Evolutionary conservation across 1,284 basidiomycete genomes (phyloP), one percentile per base, ranked within the genome.

Genomic region (Sanghuangporus sanghuang): DNA sequence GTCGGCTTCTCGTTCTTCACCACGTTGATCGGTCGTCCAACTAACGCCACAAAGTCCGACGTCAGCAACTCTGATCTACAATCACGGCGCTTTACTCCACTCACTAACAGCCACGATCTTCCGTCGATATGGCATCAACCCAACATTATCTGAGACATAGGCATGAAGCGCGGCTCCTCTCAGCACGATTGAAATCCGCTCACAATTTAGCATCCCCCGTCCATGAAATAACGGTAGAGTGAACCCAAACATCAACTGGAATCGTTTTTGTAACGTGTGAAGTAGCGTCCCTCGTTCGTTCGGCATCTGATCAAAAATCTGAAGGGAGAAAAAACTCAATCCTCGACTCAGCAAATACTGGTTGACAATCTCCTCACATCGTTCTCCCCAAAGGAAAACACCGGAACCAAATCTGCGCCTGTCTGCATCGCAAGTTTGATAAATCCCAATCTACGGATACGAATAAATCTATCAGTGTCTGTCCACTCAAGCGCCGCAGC

Each of bases 301-400:
- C 1, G 94, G 89, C 84, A 98, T 90, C 78, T 99, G 96, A 68
- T 95, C 84, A 71, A 94, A 99, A 60, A 99, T 96, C 91, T 96
- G 68, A 16, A 49, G n/a, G 27, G 52, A 1, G 42, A 2, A 2
- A 16, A 56, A 21, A 53, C 21, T 18, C 44, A 8, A 52, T 58
- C 2, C 59, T 44, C 40, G 52, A 16, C 16, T 46, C 21, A 46
- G 7, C 7, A 46, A 46, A 16, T n/a, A n/a, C 3, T 12, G 5
- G n/a, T 21, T 46, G 7, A 18, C 7, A 7, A 46, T 7, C 16
- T 5, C 80, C 89, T 70, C 66, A 95, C 94, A 73, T 99, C 96
- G 74, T 99, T 99, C 79, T 99, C 96, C 18, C 96, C 96, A 71
- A 99, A 99, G 1, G 93, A 95, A 72, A 97, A 97, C 1, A 96